Evolutionary conservation across 345 rosid genomes (phyloP), one percentile per base, ranked within the genome.

Genomic region (Gossypium rotundifolium): DNA sequence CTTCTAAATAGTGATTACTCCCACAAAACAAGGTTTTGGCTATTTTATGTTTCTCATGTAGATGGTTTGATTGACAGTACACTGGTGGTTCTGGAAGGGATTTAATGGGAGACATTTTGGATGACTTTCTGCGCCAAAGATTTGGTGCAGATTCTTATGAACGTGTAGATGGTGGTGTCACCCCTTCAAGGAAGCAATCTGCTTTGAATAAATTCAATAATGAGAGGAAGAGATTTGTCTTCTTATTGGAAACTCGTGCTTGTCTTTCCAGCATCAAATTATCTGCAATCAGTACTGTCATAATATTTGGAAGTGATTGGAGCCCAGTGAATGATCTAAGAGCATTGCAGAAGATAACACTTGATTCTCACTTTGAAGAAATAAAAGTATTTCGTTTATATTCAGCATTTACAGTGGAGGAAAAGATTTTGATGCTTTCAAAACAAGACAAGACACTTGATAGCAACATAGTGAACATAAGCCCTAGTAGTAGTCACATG

Each of bases 71-170:
- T 62, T 64, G 77, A 54, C 96, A 95, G 98, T 83, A 85, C 57
- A 78, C 81, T 75, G 78, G 88, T 70, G 83, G 80, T 71, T 81
- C 79, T 79, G 90, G 80, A 74, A 65, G 77, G 45, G 78, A 86
- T 80, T 81, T 78, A 51, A 76, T 88, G 78, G 94, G 92, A 77
- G 93, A 91, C 83, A 85, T 95, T 78, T 84, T 95, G 82, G 99
- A 95, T 79, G 97, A 93, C 81, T 86, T 88, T 65, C 13, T 93
- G 82, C 80, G 82, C n/a, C 88, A 83, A 48, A 88, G 92, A 80
- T 93, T 87, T 88, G 99, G 99, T 76, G 49, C 59, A 64, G 82
- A 90, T 72, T 88, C 90, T 76, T 95, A 91, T 84, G 99, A 91
- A 77, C 92, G 98, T 48, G 72, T 88, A 74, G 94, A 88, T 71